phyloP scores from a whole-genome alignment of 108 stramenopile species.

The Phaeodactylum tricornutum region DNA sequence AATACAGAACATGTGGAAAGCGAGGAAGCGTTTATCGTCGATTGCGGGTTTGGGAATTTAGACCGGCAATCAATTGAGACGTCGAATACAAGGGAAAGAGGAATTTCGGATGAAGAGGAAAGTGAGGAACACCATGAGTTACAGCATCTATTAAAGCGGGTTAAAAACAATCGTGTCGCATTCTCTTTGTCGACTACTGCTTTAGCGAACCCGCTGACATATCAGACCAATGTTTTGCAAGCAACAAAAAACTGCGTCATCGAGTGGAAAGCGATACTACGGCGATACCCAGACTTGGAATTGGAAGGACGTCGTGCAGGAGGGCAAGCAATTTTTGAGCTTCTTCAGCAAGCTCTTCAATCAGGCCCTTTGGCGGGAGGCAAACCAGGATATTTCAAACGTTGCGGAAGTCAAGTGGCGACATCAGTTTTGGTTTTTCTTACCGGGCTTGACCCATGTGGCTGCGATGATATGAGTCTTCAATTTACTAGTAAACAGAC shows the following conservation, averaged over 20 bases:
- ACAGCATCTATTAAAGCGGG: slow-evolving; percentile 33
- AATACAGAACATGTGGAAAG: slow-evolving; percentile 3
- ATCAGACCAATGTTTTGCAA: slow-evolving; percentile 51
- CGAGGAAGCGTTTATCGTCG: not conserved
- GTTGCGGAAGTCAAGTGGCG: slow-evolving; percentile 65
- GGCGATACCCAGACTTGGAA: slow-evolving; percentile 9
- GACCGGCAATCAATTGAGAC: not conserved
- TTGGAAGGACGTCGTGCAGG: not conserved
- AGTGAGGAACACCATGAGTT: slow-evolving; percentile 19
- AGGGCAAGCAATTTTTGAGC: slow-evolving; percentile 4
- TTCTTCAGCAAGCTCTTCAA: slow-evolving; percentile 64
- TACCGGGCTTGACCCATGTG: not conserved
- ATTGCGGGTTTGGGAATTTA: not conserved
- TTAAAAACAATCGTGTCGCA: slow-evolving; percentile 34
- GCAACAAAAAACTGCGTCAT: slow-evolving; percentile 48
- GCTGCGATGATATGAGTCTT: no score
- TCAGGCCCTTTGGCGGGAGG: slow-evolving; percentile 59
- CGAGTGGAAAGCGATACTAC: slow-evolving; percentile 58
- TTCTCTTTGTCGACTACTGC: slow-evolving; percentile 27
- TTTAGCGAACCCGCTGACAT: slow-evolving; percentile 31
- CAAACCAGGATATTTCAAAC: slow-evolving; percentile 78
- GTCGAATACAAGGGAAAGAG: not conserved
- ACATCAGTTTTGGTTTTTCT: slow-evolving; percentile 40
- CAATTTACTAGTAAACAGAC: slow-evolving; percentile 57
- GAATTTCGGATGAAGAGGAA: not conserved